A percentile compares a stretch with the other conserved stretches of the same genome.
Evolutionary conservation across 257 asterid species (phyloP).

Genomic region (Nicotiana tabacum): DNA sequence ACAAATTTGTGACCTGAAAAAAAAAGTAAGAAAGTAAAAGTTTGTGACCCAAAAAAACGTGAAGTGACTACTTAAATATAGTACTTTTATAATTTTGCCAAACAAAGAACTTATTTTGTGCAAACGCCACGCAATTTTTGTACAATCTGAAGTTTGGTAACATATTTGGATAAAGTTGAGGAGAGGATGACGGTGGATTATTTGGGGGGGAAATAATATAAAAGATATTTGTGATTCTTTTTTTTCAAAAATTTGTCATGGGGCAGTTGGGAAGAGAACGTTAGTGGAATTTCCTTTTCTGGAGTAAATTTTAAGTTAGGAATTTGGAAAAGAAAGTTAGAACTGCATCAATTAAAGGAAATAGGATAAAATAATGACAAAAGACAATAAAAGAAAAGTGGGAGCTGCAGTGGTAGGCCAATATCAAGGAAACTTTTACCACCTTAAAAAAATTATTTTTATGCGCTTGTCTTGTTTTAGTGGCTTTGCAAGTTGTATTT

Average conservation of each 20-base stretch:
- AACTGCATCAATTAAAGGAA: conserved; percentile 2
- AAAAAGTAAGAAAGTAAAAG: no score
- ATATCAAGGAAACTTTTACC: conserved; percentile 10
- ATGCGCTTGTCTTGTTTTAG: background rate
- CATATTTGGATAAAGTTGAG: background rate
- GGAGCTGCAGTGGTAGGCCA: conserved; percentile 12
- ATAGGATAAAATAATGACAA: background rate
- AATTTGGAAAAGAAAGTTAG: conserved; percentile 11
- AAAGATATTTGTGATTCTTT: background rate
- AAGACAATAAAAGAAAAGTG: background rate
- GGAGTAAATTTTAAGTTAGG: conserved; percentile 17
- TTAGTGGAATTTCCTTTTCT: conserved; percentile 7
- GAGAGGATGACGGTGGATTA: background rate
- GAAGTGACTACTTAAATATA: no score
- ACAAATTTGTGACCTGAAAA: no score
- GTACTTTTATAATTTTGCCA: background rate
- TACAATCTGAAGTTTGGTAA: background rate
- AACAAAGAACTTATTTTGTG: background rate
- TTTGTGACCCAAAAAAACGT: no score
- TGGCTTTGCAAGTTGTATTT: background rate
- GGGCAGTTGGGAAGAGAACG: background rate
- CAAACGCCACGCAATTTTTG: background rate
- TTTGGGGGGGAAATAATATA: background rate
- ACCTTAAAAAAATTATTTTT: background rate
- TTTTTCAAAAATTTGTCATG: background rate